Base-by-base conservation (phyloP, 352 stramenopile species). In the Blastocystis sp. region DNA sequence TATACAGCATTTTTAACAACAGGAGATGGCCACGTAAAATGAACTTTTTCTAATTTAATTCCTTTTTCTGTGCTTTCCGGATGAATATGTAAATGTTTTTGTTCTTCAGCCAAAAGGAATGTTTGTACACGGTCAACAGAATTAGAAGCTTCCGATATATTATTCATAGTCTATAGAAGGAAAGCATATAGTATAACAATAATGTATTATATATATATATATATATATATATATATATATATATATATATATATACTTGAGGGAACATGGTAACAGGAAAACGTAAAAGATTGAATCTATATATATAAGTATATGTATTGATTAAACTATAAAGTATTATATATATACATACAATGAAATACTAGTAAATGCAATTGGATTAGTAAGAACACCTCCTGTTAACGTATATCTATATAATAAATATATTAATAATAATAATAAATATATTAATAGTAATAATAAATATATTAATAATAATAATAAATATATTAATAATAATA, bases 221-320 rank as follows among this genome's bases (percentile, higher is more conserved):
- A n/a, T n/a, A n/a, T n/a, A n/a, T n/a, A n/a, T n/a, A n/a, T 30
- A 4, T 11, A 24, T 62, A n/a, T 54, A 2, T 6, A 1, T 9
- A 10, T 4, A 23, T 9, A 21, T 23, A 5, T 5, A 19, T 5
- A 7, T 1, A 2, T 21, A 93, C 84, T 45, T 86, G 73, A 2
- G 90, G 89, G 1, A 96, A 68, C 75, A 94, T 91, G 55, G 90
- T 88, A 13, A 98, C 70, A n/a, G 90, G 89, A 71, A 95, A 95
- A 23, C 86, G 79, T 9, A 96, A 73, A 33, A 95, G 81, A 58
- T 95, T 88, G 68, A 95, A 94, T 24, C 52, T 62, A 32, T 7
- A 18, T 1, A 36, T 54, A 9, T 54, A 30, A n/a, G 3, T 9
- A 9, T 25, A n/a, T n/a, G n/a, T n/a, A n/a, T n/a, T n/a, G n/a